phyloP scores from a whole-genome alignment of 345 rosid genomes.

The Toxicodendron radicans region DNA sequence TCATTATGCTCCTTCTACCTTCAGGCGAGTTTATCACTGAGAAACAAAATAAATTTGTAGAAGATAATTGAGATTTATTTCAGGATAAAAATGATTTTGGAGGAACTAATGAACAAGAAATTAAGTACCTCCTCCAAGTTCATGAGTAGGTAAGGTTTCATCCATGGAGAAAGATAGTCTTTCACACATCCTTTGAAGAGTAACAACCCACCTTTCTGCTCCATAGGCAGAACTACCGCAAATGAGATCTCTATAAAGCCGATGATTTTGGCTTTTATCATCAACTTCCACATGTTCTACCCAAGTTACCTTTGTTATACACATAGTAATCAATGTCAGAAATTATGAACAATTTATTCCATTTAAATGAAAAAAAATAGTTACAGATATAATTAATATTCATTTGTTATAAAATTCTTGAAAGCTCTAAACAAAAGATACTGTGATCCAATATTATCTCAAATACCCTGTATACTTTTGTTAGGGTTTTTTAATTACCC shows the following conservation, averaged over 20 bases:
- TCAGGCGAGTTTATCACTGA: constrained; percentile 29
- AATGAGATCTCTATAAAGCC: constrained; percentile 51
- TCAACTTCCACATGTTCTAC: constrained; percentile 80
- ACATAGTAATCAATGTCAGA: neutral
- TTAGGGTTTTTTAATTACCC: too few relatives aligned
- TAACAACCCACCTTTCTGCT: constrained; percentile 57
- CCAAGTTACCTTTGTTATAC: constrained; percentile 60
- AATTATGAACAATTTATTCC: too few relatives aligned
- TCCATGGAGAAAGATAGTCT: constrained; percentile 38
- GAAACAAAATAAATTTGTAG: neutral
- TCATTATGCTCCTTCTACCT: constrained; percentile 50
- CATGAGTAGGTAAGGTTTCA: constrained; percentile 16
- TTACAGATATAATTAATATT: too few relatives aligned
- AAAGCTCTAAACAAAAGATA: too few relatives aligned
- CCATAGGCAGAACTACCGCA: constrained; percentile 48
- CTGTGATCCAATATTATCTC: too few relatives aligned
- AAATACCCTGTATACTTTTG: too few relatives aligned
- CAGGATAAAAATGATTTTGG: neutral
- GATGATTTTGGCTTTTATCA: constrained; percentile 46
- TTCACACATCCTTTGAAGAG: constrained; percentile 63
- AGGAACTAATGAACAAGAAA: neutral
- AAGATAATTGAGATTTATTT: neutral
- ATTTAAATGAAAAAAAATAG: neutral
- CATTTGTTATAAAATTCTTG: too few relatives aligned
- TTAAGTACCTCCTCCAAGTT: constrained; percentile 40